These are phyloP conservation scores for Debaryomyces coudertii DNA, from an alignment of 1,139 yeast species.

Conservation along the genomic window DNA sequence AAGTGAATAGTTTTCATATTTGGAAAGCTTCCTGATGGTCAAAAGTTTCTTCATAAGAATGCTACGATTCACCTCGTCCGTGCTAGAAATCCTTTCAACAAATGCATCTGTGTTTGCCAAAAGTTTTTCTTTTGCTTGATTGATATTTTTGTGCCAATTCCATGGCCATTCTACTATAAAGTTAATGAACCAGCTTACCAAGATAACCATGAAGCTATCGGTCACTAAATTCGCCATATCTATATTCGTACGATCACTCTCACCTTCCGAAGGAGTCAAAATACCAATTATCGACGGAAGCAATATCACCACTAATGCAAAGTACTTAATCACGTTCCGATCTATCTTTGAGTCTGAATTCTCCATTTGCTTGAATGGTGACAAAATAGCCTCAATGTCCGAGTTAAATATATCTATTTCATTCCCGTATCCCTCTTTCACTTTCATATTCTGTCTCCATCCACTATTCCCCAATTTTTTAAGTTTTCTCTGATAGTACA, in stretches of 20 bases:
- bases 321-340: constrained; percentile 9
- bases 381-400: constrained; percentile 14
- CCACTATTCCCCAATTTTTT: neutral
- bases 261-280: constrained; percentile 8
- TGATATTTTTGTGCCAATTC: constrained; percentile 34
- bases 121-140: constrained; percentile 22
- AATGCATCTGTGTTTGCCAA: constrained; percentile 20
- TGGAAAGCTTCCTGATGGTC: constrained; percentile 19
- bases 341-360: constrained; percentile 3
- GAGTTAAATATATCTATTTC: constrained; percentile 14
- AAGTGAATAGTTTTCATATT: constrained; percentile 29
- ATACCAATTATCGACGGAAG: constrained; percentile 16
- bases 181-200: constrained; percentile 33
- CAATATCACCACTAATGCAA: constrained; percentile 14
- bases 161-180: constrained; percentile 42
- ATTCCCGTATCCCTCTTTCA: neutral
- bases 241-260: constrained; percentile 1
- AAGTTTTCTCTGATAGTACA: neutral
- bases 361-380: constrained; percentile 11
- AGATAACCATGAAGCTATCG: constrained; percentile 30
- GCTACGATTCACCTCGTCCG: constrained; percentile 4
- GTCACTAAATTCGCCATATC: constrained; percentile 26
- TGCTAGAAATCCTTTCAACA: constrained; percentile 9
- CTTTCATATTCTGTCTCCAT: neutral
- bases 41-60: constrained; percentile 14